phyloP scores from a whole-genome alignment of 768 basidiomycete species.

The Suillus tomentosus region DNA sequence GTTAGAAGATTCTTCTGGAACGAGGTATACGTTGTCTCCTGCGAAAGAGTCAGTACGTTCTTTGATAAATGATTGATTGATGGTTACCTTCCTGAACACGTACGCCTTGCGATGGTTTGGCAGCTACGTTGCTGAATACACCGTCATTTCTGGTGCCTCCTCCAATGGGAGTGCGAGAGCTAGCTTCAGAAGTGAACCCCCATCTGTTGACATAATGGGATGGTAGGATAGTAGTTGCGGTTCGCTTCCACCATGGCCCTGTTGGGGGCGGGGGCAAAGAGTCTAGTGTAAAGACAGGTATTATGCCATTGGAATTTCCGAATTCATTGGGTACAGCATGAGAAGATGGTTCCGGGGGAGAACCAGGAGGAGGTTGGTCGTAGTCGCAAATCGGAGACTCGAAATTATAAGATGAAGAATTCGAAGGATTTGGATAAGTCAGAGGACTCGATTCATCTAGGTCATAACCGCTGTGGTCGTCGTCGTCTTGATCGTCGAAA shows the following conservation, averaged over 20 bases:
- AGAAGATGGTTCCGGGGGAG: conserved; percentile 67
- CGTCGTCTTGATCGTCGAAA: conserved; percentile 78
- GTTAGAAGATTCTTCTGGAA: conserved; percentile 81
- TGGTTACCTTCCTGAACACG: conserved; percentile 60
- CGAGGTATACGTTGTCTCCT: conserved; percentile 74
- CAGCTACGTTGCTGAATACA: conserved; percentile 94
- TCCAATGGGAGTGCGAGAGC: conserved; percentile 43
- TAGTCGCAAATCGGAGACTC: conserved; percentile 68
- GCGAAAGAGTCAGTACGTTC: conserved; percentile 10
- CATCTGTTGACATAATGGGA: conserved; percentile 47
- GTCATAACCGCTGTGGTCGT: conserved; percentile 34
- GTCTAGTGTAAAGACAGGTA: conserved; percentile 52
- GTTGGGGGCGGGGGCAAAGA: conserved; percentile 30
- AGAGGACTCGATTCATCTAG: conserved; percentile 51
- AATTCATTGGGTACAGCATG: conserved; percentile 66
- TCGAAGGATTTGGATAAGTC: conserved; percentile 36
- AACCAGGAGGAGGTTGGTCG: conserved; percentile 81
- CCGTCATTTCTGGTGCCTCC: conserved; percentile 81
- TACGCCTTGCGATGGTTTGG: conserved; percentile 70
- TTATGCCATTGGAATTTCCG: conserved; percentile 74
- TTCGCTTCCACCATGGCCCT: conserved; percentile 56
- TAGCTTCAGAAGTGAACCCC: conserved; percentile 46
- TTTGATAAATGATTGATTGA: conserved; percentile 15
- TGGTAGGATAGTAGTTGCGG: conserved; percentile 60
- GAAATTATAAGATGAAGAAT: conserved; percentile 68